A percentile compares a stretch with the other conserved stretches of the same genome.
phyloP scores from a whole-genome alignment of 139 green algal genomes.

The Coelastrella sp. region DNA sequence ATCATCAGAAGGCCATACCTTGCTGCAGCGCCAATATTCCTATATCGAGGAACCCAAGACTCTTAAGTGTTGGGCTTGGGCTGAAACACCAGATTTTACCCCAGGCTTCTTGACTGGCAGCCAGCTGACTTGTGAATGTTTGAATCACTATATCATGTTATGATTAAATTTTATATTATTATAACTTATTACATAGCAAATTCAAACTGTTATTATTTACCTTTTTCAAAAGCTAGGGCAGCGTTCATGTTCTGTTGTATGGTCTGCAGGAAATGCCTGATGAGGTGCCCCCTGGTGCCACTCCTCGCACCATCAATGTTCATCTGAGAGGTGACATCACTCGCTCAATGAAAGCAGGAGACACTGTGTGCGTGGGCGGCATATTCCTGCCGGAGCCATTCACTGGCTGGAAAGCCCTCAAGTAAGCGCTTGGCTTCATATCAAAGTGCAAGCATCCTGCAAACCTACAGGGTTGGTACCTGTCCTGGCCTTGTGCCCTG shows the following conservation, averaged over 20 bases:
- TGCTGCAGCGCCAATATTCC: neutral
- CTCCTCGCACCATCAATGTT: conserved; percentile 90
- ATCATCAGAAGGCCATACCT: neutral
- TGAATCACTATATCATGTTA: too few relatives aligned
- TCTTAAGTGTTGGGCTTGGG: too few relatives aligned
- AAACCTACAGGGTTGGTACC: too few relatives aligned
- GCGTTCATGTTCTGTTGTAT: neutral
- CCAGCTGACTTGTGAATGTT: neutral
- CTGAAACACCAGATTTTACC: too few relatives aligned
- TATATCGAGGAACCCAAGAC: too few relatives aligned
- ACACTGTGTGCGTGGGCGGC: conserved; percentile 87
- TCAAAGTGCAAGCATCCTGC: too few relatives aligned
- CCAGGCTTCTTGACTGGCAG: neutral
- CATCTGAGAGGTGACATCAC: conserved; percentile 92
- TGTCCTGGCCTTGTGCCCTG: too few relatives aligned
- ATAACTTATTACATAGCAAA: too few relatives aligned
- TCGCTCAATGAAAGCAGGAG: conserved; percentile 85
- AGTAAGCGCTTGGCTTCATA: conserved; percentile 9
- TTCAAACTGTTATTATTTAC: too few relatives aligned
- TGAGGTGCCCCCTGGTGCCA: conserved; percentile 94
- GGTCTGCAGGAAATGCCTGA: conserved; percentile 33
- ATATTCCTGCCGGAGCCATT: conserved; percentile 95
- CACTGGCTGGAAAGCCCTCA: conserved; percentile 84
- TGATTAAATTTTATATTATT: too few relatives aligned
- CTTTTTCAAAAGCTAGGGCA: neutral